These are phyloP conservation scores for Fusarium graminum DNA, from an alignment of 2,329 filamentous ascomycete genomes.

Conservation along the genomic window DNA sequence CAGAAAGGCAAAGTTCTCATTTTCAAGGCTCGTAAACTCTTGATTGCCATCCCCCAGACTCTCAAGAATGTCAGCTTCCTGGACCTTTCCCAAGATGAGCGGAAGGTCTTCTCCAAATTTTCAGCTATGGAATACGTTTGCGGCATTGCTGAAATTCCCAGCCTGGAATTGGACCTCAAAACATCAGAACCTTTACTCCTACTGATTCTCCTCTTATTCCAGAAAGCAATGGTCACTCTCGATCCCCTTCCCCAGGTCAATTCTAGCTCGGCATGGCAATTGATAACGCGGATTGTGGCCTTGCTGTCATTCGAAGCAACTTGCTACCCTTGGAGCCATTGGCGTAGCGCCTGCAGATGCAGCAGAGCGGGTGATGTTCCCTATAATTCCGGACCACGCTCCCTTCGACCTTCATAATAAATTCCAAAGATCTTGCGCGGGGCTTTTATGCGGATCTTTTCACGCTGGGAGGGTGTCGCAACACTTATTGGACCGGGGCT, in stretches of 20 bases:
- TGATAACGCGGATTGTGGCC: slow-evolving; percentile 14
- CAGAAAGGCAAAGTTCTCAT: slow-evolving; percentile 5
- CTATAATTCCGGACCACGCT: slow-evolving; percentile 20
- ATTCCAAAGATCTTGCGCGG: slow-evolving; percentile 1
- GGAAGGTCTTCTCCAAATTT: slow-evolving; percentile 33
- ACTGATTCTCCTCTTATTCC: slow-evolving; percentile 20
- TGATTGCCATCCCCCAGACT: slow-evolving; percentile 39
- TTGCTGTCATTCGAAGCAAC: slow-evolving; percentile 24
- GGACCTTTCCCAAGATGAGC: slow-evolving; percentile 21
- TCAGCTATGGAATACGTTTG: slow-evolving; percentile 26
- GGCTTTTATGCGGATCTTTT: slow-evolving; percentile 34
- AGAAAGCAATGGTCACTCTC: slow-evolving; percentile 17
- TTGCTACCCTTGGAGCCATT: slow-evolving; percentile 8
- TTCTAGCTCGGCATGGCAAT: slow-evolving; percentile 14
- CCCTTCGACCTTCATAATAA: slow-evolving; percentile 33
- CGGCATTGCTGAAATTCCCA: slow-evolving; percentile 26
- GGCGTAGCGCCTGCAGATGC: slow-evolving; percentile 15
- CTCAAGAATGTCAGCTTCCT: slow-evolving; percentile 17
- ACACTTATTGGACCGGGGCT: slow-evolving; percentile 43
- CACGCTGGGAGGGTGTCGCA: slow-evolving; percentile 23
- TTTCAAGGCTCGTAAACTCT: slow-evolving; percentile 30
- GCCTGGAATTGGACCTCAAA: slow-evolving; percentile 12
- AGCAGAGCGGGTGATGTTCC: slow-evolving; percentile 14
- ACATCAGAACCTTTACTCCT: slow-evolving; percentile 29
- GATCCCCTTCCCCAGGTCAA: slow-evolving; percentile 5